These are phyloP conservation scores for Geum urbanum DNA, from an alignment of 306 rosid species.

Conservation along the genomic window DNA sequence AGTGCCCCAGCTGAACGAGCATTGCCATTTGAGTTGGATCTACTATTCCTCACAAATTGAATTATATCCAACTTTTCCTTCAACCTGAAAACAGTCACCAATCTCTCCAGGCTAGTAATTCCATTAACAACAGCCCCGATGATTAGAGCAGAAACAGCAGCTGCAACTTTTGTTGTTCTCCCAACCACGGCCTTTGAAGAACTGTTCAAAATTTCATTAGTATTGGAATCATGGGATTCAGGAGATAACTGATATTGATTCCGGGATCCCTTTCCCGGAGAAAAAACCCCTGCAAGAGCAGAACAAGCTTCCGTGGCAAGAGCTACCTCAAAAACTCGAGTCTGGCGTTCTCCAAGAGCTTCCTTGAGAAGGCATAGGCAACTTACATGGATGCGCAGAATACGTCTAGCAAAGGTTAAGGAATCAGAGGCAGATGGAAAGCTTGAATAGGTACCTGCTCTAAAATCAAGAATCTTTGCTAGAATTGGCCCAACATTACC, in stretches of 20 bases:
- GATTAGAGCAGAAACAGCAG: slow-evolving; percentile 86
- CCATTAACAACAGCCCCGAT: slow-evolving; percentile 78
- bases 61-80: slow-evolving; percentile 86
- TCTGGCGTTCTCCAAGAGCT: slow-evolving; percentile 96
- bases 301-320: slow-evolving; percentile 87
- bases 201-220: slow-evolving; percentile 43
- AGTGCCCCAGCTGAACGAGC: slow-evolving; percentile 63
- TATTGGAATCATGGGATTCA: slow-evolving; percentile 59
- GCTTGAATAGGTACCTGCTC: slow-evolving; percentile 42
- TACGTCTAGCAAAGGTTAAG: slow-evolving; percentile 57
- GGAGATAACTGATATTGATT: slow-evolving; percentile 78
- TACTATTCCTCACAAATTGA: slow-evolving; percentile 67
- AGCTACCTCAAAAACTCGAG: slow-evolving; percentile 91
- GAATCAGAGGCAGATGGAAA: slow-evolving; percentile 45
- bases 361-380: slow-evolving; percentile 91
- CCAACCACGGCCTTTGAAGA: slow-evolving; percentile 41
- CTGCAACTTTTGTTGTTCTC: slow-evolving; percentile 67
- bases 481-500: slow-evolving; percentile 59
- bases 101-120: slow-evolving; percentile 80
- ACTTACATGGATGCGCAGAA: slow-evolving; percentile 64
- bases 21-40: slow-evolving; percentile 88
- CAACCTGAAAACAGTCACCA: slow-evolving; percentile 74
- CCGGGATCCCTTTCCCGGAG: slow-evolving; percentile 79
- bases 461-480: slow-evolving; percentile 60
- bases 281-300: slow-evolving; percentile 64